These are phyloP conservation scores for Eucalyptus erythrocorys DNA, from an alignment of 345 rosid species.

Conservation along the genomic window DNA sequence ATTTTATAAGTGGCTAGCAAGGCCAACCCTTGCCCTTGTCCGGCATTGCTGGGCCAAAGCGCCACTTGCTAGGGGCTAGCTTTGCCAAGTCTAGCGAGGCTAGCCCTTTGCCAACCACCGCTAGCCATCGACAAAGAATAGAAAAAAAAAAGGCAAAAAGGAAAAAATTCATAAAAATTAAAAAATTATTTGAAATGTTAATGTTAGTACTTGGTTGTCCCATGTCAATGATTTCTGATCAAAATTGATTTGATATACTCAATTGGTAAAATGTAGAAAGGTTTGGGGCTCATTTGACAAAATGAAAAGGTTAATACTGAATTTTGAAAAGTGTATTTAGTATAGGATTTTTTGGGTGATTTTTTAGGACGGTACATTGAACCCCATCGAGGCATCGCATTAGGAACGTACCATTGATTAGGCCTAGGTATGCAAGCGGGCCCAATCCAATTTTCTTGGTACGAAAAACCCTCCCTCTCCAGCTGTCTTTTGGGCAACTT, in stretches of 20 bases:
- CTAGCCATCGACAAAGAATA: fast-evolving
- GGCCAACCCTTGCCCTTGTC: not conserved
- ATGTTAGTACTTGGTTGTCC: fast-evolving
- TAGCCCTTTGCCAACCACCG: too few relatives aligned
- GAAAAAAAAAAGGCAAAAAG: fast-evolving
- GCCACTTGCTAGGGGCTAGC: fast-evolving
- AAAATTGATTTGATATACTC: not conserved
- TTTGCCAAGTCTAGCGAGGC: not conserved
- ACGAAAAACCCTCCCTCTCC: not conserved
- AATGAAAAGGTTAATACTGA: too few relatives aligned
- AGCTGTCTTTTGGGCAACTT: not conserved
- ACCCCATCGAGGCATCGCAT: not conserved
- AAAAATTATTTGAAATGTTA: too few relatives aligned
- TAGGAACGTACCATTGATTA: not conserved
- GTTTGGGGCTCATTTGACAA: too few relatives aligned
- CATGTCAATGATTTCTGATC: fast-evolving
- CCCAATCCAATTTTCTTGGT: not conserved
- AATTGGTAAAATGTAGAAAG: too few relatives aligned
- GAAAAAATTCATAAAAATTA: too few relatives aligned
- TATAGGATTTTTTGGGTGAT: not conserved
- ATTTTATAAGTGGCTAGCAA: not conserved
- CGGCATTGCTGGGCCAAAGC: not conserved
- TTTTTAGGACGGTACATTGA: fast-evolving
- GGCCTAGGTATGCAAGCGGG: not conserved
- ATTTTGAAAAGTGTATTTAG: too few relatives aligned